Evolutionary conservation across 1,284 basidiomycete genomes (phyloP).

Genomic region (Exobasidium rhododendri): DNA sequence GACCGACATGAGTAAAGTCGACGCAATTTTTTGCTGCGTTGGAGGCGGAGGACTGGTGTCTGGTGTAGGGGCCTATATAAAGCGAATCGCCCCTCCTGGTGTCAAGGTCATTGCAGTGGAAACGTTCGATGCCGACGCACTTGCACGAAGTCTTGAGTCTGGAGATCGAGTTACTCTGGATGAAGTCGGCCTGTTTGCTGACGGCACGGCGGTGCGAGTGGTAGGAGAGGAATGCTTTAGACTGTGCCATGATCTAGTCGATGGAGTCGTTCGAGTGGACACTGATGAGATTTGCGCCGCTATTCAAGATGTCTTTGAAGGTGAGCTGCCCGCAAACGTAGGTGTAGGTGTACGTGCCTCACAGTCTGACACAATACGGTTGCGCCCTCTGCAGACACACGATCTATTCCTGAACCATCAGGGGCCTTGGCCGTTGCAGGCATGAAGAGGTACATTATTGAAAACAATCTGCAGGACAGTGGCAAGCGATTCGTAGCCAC

Average conservation of each 20-base stretch:
- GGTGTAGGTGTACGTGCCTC: too few species aligned
- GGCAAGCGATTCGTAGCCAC: constrained; percentile 86
- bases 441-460: constrained; percentile 79
- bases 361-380: not conserved
- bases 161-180: constrained; percentile 71
- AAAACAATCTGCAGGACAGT: constrained; percentile 75
- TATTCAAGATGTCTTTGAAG: constrained; percentile 98
- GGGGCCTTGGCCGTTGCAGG: constrained; percentile 93
- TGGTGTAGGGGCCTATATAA: constrained; percentile 88
- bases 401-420: constrained; percentile 75
- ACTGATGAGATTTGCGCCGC: constrained; percentile 98
- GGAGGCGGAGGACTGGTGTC: constrained; percentile 90
- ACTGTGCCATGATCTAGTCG: constrained; percentile 79
- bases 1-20: constrained; percentile 59
- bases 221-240: constrained; percentile 89
- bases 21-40: constrained; percentile 83
- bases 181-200: constrained; percentile 94
- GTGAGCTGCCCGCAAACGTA: too few species aligned
- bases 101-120: constrained; percentile 88
- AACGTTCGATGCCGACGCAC: constrained; percentile 90
- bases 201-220: constrained; percentile 97
- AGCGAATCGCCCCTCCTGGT: constrained; percentile 81
- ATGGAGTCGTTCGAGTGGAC: constrained; percentile 77
- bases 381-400: constrained; percentile 45
- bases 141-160: constrained; percentile 68